Evolutionary conservation across 352 stramenopile genomes (phyloP).

Genomic region (Pythium insidiosum): DNA sequence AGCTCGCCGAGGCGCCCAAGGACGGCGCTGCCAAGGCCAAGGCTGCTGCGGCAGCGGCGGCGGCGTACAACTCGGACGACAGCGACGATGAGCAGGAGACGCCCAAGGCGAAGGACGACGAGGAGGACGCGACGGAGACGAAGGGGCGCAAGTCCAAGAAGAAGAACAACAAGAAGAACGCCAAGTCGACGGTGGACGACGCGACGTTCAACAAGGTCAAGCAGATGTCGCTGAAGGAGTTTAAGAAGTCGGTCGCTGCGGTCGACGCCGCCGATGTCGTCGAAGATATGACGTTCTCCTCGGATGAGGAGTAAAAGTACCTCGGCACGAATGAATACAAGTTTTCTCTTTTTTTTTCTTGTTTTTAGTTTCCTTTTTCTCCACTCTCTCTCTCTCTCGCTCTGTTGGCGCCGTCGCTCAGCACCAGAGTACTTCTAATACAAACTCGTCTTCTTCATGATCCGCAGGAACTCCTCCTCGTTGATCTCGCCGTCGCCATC

Average conservation of each 20-base stretch:
- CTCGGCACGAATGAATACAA: too few species aligned
- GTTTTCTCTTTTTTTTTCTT: not conserved
- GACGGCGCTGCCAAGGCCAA: conserved; percentile 7
- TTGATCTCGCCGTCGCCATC: conserved; percentile 96
- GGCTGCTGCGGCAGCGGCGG: too few species aligned
- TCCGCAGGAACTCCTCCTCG: conserved; percentile 93
- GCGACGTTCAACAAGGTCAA: conserved; percentile 69
- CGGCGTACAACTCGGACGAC: conserved; percentile 25
- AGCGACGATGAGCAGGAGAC: conserved; percentile 28
- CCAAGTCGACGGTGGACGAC: conserved; percentile 29
- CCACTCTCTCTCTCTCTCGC: too few species aligned
- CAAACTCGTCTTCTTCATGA: conserved; percentile 96
- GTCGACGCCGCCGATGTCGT: conserved; percentile 71
- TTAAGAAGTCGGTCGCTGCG: conserved; percentile 63
- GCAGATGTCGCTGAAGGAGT: conserved; percentile 77
- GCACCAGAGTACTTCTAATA: too few species aligned
- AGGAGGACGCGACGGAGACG: conserved; percentile 21
- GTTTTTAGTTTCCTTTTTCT: too few species aligned
- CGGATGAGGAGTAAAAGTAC: conserved; percentile 61
- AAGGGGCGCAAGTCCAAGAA: conserved; percentile 31
- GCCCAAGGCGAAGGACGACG: conserved; percentile 22
- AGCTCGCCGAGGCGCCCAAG: conserved; percentile 40
- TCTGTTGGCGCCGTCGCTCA: too few species aligned
- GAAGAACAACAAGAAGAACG: conserved; percentile 25
- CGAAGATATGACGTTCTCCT: conserved; percentile 71